Conservation (phyloP, 345 rosid genomes). For the Aethionema arabicum region DNA sequence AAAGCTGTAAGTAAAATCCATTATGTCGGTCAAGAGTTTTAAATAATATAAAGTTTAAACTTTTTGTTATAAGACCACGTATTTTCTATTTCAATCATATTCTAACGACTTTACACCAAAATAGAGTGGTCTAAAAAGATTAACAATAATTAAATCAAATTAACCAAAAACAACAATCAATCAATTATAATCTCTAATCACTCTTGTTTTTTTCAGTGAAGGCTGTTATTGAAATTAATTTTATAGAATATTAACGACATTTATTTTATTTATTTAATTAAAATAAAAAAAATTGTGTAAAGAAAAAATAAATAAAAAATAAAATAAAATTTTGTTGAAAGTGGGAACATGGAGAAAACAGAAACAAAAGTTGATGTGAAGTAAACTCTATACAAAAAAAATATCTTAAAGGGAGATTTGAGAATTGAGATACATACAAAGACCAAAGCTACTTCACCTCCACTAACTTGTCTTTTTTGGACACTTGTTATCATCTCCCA, state of each 20-base stretch:
- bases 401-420: not conserved
- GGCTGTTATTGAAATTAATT: conserved; percentile 1
- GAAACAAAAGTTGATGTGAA: conserved; percentile 32
- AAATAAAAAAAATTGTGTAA: not conserved
- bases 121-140: conserved; percentile 12
- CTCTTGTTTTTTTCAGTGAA: not conserved
- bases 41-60: conserved; percentile 14
- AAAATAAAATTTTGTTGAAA: conserved; percentile 11
- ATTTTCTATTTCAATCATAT: conserved; percentile 19
- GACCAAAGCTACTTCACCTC: conserved; percentile 37
- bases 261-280: not conserved
- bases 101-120: conserved; percentile 20
- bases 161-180: conserved; percentile 26
- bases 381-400: not conserved
- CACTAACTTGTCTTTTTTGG: conserved; percentile 36
- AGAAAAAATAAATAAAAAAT: conserved; percentile 4
- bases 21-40: conserved; percentile 30
- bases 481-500: conserved; percentile 21
- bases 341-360: conserved; percentile 40
- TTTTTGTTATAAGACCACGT: conserved; percentile 24
- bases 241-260: conserved; percentile 24
- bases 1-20: not conserved
- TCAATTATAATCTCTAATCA: conserved; percentile 9
- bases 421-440: conserved; percentile 33
- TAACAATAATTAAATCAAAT: conserved; percentile 14